phyloP scores from a whole-genome alignment of 164 flowering plant genomes.

The Platanus orientalis region DNA sequence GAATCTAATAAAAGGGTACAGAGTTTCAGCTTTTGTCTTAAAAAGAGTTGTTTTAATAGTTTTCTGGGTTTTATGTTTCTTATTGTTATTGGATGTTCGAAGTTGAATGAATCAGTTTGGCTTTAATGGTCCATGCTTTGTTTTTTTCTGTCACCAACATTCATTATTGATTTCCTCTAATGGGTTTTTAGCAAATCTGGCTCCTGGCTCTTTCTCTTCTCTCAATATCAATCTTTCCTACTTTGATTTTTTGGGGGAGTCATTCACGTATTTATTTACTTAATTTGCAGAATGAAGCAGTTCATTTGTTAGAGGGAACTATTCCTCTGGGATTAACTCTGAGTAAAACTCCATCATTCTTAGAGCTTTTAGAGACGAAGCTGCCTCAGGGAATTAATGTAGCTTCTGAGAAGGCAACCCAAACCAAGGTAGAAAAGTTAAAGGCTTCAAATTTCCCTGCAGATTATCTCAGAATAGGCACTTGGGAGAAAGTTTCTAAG shows the following conservation, averaged over 20 bases:
- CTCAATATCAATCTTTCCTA: too few relatives aligned
- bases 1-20: not conserved
- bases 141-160: too few relatives aligned
- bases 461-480: constrained; percentile 31
- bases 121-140: too few relatives aligned
- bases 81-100: not conserved
- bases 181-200: too few relatives aligned
- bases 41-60: too few relatives aligned
- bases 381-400: not conserved
- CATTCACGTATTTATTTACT: not conserved
- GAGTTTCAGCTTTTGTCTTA: not conserved
- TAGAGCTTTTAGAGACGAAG: not conserved
- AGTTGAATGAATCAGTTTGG: not conserved
- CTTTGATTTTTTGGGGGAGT: too few relatives aligned
- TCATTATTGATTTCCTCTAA: not conserved
- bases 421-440: constrained; percentile 19
- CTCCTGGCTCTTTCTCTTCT: too few relatives aligned
- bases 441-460: constrained; percentile 48
- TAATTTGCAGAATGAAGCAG: not conserved
- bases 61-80: not conserved
- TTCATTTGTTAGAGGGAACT: not conserved
- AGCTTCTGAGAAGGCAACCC: not conserved
- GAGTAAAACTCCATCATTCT: not conserved
- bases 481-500: constrained; percentile 38
- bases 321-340: not conserved